Base-by-base conservation (phyloP, 2,329 filamentous ascomycete genomes). In the Talaromyces amestolkiae region DNA sequence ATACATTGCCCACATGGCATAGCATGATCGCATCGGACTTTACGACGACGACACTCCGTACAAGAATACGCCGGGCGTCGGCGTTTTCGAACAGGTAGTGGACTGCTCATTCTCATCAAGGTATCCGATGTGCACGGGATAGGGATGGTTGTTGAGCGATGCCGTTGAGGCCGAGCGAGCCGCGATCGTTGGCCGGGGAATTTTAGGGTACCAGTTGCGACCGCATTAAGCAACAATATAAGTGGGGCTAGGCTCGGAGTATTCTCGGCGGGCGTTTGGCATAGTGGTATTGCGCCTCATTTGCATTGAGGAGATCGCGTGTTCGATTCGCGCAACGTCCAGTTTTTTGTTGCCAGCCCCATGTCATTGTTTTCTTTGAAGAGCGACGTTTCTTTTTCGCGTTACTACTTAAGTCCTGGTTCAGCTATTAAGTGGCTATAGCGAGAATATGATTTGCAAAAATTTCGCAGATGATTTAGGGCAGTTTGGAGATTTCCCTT, bases 21-120 rank as follows among this genome's bases (percentile, higher is more conserved):
- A 1, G 33, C 58, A 22, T 73, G 72, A 39, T 76, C 72, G 64
- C 74, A 76, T 64, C 68, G 69, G 35, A 76, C 68, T 66, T 76
- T 76, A 19, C 73, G 71, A 5, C 74, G 72, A 8, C 73, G 70
- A 51, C 73, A 76, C 60, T 75, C 71, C 11, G 68, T 56, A 27
- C 74, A 76, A 8, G 73, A 71, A 31, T 67, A 58, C 8, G 73
- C 66, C 2, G 70, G 67, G 19, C 72, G 68, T 6, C 66, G 67
- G 13, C 71, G 70, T 65, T 67, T 71, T 63, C 60, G 60, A 24
- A 54, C 35, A 33, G 22, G 54, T 24, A 58, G 2, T n/a, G 19
- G 35, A 15, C 54, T 24, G 22, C 24, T 58, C 54, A 58, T 58
- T 3, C 45, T 47, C 45, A 13, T 15, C 11, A 24, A 15, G 22